Base-by-base conservation (phyloP, 768 basidiomycete genomes). In the Roridomyces roridus region DNA sequence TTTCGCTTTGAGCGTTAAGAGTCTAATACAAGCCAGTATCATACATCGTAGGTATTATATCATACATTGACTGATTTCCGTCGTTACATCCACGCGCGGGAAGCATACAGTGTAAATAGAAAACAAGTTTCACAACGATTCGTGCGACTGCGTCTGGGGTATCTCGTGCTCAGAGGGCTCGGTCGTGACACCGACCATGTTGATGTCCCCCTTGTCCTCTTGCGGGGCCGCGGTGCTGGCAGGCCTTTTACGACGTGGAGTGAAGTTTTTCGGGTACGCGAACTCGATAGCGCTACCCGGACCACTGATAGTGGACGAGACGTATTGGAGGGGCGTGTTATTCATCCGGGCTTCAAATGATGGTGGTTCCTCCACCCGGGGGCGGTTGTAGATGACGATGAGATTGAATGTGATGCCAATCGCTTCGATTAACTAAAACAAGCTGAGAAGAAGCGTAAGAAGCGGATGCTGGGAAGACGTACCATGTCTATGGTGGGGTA, bases 401-500 rank as follows among this genome's bases (percentile, higher is more conserved):
- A 62, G 56, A 34, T 62, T 62, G 52, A 62, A 62, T 7, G 61
- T 23, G 25, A 62, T 62, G 15, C 56, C 61, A 26, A 58, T 62
- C 8, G 18, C 28, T 43, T 46, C 52, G 4, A 62, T 56, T n/a
- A 62, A 49, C 61, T 62, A 39, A 4, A 24, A 12, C 46, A 34
- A 18, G 41, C 3, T 52, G 23, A 46, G 39, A 34, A 14, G 41
- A 12, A 43, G n/a, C 12, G 6, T 23, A 15, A 23, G 17, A 29
- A 18, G 1, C 12, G 26, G 15, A 15, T 28, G 25, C 6, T 25
- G n/a, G 24, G 8, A 34, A 20, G 4, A 58, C 61, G 25, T 29
- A 62, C 61, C 5, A 51, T 14, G 26, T 55, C 48, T 5, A 48
- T 51, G 10, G 52, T 44, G 14, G 35, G 24, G 28, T 62, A 55